phyloP scores from a whole-genome alignment of 495 filamentous ascomycete species.

The Pyronema domesticum region DNA sequence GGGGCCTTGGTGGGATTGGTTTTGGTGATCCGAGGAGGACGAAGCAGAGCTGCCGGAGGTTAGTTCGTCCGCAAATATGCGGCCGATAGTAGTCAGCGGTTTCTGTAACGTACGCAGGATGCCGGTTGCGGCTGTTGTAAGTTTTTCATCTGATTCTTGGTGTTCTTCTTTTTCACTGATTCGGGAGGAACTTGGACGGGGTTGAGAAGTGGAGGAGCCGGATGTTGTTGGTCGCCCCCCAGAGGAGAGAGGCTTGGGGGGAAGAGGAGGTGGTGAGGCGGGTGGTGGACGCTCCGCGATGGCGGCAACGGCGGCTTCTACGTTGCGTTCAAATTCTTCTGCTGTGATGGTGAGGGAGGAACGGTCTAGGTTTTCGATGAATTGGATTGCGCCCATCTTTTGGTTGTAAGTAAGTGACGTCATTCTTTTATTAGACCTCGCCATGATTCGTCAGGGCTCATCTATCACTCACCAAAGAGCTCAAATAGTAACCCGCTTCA shows the following conservation, averaged over 20 bases:
- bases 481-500: conserved; percentile 94
- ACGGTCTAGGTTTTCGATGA: conserved; percentile 88
- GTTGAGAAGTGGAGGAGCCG: conserved; percentile 10
- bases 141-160: conserved; percentile 38
- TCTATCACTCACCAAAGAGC: conserved; percentile 55
- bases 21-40: conserved; percentile 15
- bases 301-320: conserved; percentile 88
- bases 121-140: conserved; percentile 54
- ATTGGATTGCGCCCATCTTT: conserved; percentile 87
- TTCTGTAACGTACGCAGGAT: conserved; percentile 80
- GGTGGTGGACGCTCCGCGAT: conserved; percentile 59
- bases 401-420: background rate
- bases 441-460: background rate
- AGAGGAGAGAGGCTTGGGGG: conserved; percentile 29
- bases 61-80: conserved; percentile 79
- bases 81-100: conserved; percentile 84
- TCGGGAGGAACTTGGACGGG: conserved; percentile 10
- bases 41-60: background rate
- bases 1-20: conserved; percentile 38
- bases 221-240: background rate
- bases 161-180: background rate
- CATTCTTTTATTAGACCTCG: background rate
- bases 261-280: conserved; percentile 30
- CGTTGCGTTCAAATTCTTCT: conserved; percentile 85
- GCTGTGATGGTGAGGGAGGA: conserved; percentile 86